A percentile compares a stretch with the other conserved stretches of the same genome.
These are phyloP conservation scores for Leccinum rimulosum DNA, from an alignment of 768 basidiomycete species.

Conservation along the genomic window DNA sequence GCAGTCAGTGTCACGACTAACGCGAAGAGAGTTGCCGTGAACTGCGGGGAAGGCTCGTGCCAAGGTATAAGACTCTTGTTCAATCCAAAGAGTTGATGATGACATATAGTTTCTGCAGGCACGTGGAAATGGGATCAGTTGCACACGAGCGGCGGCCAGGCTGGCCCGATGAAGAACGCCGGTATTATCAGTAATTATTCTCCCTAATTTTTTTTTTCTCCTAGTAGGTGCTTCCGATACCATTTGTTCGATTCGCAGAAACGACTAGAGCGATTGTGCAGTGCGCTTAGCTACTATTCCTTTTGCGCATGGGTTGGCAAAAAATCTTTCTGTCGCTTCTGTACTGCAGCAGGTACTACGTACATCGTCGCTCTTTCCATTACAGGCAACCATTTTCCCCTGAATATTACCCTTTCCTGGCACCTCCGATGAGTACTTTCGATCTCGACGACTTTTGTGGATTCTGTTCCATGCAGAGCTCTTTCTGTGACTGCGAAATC, in stretches of 20 bases:
- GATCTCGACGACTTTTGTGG: conserved; percentile 4
- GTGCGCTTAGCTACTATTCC: not conserved
- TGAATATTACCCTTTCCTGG: not conserved
- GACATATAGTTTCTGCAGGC: conserved; percentile 27
- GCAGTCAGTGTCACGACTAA: conserved; percentile 40
- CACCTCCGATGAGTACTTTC: conserved; percentile 7
- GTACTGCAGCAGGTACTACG: too few species aligned
- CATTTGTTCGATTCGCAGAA: not conserved
- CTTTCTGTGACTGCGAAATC: conserved; percentile 7
- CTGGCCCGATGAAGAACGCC: conserved; percentile 35
- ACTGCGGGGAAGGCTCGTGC: conserved; percentile 55
- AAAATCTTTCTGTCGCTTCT: not conserved
- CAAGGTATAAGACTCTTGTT: conserved; percentile 34
- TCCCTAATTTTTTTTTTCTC: conserved; percentile 10
- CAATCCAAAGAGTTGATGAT: not conserved
- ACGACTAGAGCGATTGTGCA: not conserved
- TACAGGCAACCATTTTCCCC: not conserved
- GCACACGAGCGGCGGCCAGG: conserved; percentile 41
- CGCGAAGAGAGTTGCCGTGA: conserved; percentile 49
- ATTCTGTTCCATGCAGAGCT: not conserved
- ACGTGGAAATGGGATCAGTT: conserved; percentile 52
- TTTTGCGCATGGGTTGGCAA: not conserved
- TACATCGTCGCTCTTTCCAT: conserved; percentile 3
- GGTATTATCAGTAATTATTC: conserved; percentile 33
- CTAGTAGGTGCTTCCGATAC: not conserved